Evolutionary conservation across 2,329 filamentous ascomycete genomes (phyloP).

Genomic region (Cladosporium colombiae): DNA sequence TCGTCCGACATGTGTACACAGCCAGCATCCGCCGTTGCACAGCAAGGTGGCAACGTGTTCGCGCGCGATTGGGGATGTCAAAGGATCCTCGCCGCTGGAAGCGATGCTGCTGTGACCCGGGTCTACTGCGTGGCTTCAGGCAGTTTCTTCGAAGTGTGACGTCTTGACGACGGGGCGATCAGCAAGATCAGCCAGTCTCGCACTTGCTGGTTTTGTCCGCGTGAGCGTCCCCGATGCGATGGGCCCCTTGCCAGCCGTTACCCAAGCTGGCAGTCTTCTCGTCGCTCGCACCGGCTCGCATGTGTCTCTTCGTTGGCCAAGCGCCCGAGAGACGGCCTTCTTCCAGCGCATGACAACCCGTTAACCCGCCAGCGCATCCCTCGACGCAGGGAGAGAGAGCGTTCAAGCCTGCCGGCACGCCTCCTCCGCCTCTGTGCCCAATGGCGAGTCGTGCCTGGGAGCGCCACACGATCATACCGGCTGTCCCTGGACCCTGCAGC

Average conservation of each 20-base stretch:
- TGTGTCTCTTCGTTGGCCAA: not conserved
- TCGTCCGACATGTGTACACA: not conserved
- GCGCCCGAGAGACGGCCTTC: not conserved
- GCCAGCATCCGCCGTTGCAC: not conserved
- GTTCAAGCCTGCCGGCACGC: conserved; percentile 15
- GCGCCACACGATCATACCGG: conserved; percentile 18
- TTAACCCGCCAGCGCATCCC: conserved; percentile 15
- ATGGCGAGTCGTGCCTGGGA: conserved; percentile 17
- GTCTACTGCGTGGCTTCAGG: conserved; percentile 14
- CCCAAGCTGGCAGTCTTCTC: conserved; percentile 5
- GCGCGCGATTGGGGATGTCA: conserved; percentile 12
- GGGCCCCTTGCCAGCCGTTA: not conserved
- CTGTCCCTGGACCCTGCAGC: conserved; percentile 14
- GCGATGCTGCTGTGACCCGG: conserved; percentile 1
- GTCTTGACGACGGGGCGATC: conserved; percentile 15
- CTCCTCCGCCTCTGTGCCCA: conserved; percentile 3
- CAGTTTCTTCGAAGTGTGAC: conserved; percentile 6
- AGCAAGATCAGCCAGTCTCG: conserved; percentile 14
- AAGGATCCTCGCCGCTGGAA: not conserved
- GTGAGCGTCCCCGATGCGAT: not conserved
- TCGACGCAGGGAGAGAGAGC: conserved; percentile 8
- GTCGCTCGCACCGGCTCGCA: not conserved
- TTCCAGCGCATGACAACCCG: conserved; percentile 15
- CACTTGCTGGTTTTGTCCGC: conserved; percentile 8
- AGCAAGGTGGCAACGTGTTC: conserved; percentile 10